Percentiles rank a stretch among this genome's conserved stretches.
These are phyloP conservation scores for Microascus cirrosus DNA, from an alignment of 2,329 filamentous ascomycete species.

Conservation along the genomic window DNA sequence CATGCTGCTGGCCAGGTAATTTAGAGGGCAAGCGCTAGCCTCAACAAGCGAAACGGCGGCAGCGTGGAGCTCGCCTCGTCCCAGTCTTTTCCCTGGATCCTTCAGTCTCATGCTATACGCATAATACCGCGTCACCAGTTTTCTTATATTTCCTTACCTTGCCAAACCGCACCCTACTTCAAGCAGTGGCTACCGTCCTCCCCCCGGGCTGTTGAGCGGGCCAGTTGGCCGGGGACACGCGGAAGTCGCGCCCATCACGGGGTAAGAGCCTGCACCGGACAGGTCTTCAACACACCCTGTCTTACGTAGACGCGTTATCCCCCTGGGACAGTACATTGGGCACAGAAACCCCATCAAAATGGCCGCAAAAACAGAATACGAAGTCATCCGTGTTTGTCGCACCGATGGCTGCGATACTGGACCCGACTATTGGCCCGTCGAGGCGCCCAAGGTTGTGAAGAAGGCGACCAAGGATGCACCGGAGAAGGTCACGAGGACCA, in stretches of 20 bases:
- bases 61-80: too few relatives aligned
- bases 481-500: constrained; percentile 24
- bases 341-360: background rate
- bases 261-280: background rate
- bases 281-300: background rate
- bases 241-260: background rate
- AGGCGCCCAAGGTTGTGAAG: constrained; percentile 17
- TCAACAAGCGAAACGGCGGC: too few relatives aligned
- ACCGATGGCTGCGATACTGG: constrained; percentile 34
- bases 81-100: too few relatives aligned
- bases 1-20: too few relatives aligned
- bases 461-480: constrained; percentile 22
- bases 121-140: too few relatives aligned
- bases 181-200: background rate
- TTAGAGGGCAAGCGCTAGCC: too few relatives aligned
- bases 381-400: constrained; percentile 19
- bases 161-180: too few relatives aligned
- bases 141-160: too few relatives aligned
- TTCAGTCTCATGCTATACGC: too few relatives aligned
- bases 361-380: background rate
- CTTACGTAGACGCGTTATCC: background rate
- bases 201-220: background rate
- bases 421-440: constrained; percentile 29
- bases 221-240: background rate
- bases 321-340: background rate